These are phyloP conservation scores for Grigorovia transvaalensis DNA, from an alignment of 805 yeast species.

Conservation along the genomic window DNA sequence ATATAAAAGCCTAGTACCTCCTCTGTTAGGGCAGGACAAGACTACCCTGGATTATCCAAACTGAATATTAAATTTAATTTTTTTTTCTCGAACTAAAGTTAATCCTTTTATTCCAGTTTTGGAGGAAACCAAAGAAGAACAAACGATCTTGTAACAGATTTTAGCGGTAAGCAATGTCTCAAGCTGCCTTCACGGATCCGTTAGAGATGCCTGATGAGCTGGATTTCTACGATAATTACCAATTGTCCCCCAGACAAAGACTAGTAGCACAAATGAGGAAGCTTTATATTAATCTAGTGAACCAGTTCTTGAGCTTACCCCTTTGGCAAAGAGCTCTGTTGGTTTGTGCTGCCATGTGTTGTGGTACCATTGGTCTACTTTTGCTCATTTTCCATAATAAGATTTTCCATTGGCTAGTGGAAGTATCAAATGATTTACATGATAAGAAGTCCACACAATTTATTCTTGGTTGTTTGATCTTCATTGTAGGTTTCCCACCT, in stretches of 20 bases:
- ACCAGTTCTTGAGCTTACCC: constrained; percentile 12
- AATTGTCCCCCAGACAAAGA: constrained; percentile 27
- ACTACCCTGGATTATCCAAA: background rate
- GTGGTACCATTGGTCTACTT: constrained; percentile 10
- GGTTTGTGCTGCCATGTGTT: constrained; percentile 7
- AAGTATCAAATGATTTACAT: constrained; percentile 37
- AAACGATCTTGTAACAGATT: background rate
- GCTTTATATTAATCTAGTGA: constrained; percentile 6
- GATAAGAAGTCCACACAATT: constrained; percentile 33
- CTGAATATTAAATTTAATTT: background rate
- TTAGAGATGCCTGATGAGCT: constrained; percentile 14
- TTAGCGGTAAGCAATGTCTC: background rate
- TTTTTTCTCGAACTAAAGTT: too few relatives aligned
- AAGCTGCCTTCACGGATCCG: background rate
- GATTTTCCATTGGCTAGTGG: constrained; percentile 28
- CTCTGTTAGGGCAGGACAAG: background rate
- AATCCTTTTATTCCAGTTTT: background rate
- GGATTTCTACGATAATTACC: constrained; percentile 25
- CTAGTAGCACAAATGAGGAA: constrained; percentile 14
- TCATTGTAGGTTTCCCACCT: constrained; percentile 82
- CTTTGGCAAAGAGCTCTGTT: constrained; percentile 18
- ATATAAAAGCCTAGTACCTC: background rate
- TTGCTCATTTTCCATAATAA: constrained; percentile 20
- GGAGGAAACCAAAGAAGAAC: background rate
- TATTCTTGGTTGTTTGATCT: constrained; percentile 42